Base-by-base conservation (phyloP, 768 basidiomycete species). In the Termitomyces sp. region DNA sequence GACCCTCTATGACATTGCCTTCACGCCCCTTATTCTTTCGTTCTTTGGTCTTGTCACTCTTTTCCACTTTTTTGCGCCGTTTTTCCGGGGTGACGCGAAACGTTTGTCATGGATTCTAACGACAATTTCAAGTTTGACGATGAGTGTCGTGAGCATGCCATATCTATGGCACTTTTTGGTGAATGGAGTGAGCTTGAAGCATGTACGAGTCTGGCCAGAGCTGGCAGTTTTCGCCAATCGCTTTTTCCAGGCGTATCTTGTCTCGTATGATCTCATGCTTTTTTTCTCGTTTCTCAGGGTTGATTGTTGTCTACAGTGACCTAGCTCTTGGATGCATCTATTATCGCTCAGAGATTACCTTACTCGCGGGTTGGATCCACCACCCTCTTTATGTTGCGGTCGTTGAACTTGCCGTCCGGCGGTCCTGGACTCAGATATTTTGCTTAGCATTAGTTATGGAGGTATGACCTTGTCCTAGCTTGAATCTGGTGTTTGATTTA, bases 311-410 rank as follows among this genome's bases (percentile, higher is more conserved):
- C 5, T 28, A 4, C 15, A 81, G 79, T 59, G 80, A 85, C 71
- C 68, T 84, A 57, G 61, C 73, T 2, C 68, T 82, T 55, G 84
- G 84, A 82, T 85, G 84, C 28, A 28, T 28, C 28, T 28, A 28
- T 28, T 28, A 28, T 28, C 28, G 28, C 28, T 28, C 28, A 28
- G 28, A 28, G 28, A 28, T 28, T 28, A 28, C 28, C 28, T 28
- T 28, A 28, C 28, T 28, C 28, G 28, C 28, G 28, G 28, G 28
- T 28, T 28, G 28, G 28, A 28, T 28, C 28, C 28, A 28, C 28
- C 28, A 28, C 28, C 28, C 28, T 28, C 28, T 28, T 28, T 28
- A 28, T 28, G 28, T 28, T 28, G 28, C 28, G 28, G 28, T 28
- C 2, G 28, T 28, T 28, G 28, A 28, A 28, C 28, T 28, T 28